Conservation (phyloP, 768 basidiomycete species). For the Pulveroboletus sp. region DNA sequence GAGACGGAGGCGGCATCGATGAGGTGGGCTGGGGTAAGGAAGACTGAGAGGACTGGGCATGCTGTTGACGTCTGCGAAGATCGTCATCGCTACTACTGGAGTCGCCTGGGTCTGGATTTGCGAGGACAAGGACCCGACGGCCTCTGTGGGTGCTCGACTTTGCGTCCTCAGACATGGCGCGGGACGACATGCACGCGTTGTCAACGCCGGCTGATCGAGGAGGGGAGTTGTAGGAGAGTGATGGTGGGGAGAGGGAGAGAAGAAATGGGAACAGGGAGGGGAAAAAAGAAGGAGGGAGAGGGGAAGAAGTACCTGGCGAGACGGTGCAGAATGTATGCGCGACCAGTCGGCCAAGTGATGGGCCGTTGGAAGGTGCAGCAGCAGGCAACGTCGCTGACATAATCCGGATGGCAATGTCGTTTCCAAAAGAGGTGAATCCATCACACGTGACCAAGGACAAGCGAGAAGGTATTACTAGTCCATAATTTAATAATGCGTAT, state of each 20-base stretch:
- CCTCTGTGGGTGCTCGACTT: conserved; percentile 34
- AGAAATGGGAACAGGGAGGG: neutral
- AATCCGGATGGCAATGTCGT: conserved; percentile 25
- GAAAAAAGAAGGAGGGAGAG: neutral
- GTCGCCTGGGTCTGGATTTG: conserved; percentile 58
- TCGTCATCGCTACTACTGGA: conserved; percentile 40
- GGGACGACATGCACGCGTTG: conserved; percentile 31
- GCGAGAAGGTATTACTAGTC: neutral
- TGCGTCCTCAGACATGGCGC: conserved; percentile 61
- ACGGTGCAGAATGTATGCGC: conserved; percentile 28
- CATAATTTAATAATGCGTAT: neutral
- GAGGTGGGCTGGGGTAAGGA: conserved; percentile 23
- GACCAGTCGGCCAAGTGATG: conserved; percentile 26
- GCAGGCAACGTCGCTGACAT: conserved; percentile 29
- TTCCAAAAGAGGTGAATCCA: conserved; percentile 1
- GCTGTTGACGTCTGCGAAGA: conserved; percentile 14
- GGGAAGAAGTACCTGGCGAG: conserved; percentile 13
- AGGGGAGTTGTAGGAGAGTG: conserved; percentile 2
- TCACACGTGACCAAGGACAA: conserved; percentile 11
- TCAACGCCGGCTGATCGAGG: conserved; percentile 24
- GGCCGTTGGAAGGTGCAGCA: conserved; percentile 22
- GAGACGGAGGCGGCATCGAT: conserved; percentile 22
- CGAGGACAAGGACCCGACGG: conserved; percentile 52
- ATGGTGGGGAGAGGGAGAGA: neutral
- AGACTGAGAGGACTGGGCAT: conserved; percentile 24